Conservation (phyloP, 768 basidiomycete species). For the Lactarius vividus region DNA sequence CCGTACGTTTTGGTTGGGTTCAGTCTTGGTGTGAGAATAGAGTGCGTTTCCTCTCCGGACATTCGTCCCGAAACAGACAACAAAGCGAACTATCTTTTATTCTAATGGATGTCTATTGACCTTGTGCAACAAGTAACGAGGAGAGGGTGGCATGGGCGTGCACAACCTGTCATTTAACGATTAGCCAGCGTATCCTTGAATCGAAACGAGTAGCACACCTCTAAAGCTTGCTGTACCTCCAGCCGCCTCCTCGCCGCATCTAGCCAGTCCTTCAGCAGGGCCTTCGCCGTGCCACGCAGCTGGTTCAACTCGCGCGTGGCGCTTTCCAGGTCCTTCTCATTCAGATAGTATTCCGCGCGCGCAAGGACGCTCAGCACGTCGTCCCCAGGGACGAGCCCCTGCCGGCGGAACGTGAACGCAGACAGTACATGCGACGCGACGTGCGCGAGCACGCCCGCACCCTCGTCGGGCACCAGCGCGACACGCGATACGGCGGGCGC, state of each 20-base stretch:
- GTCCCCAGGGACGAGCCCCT: slow-evolving; percentile 72
- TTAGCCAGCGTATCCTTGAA: neutral
- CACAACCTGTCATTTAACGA: slow-evolving; percentile 54
- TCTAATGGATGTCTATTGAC: slow-evolving; percentile 17
- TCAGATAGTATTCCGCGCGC: slow-evolving; percentile 83
- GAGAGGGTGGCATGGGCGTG: slow-evolving; percentile 82
- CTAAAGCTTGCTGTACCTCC: slow-evolving; percentile 89
- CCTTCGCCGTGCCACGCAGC: slow-evolving; percentile 75
- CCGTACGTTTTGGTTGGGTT: neutral
- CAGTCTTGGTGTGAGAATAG: neutral
- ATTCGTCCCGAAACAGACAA: neutral
- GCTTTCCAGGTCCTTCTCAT: slow-evolving; percentile 88
- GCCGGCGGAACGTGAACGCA: slow-evolving; percentile 72
- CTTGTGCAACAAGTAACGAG: slow-evolving; percentile 66
- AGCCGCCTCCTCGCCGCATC: slow-evolving; percentile 82
- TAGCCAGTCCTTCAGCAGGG: slow-evolving; percentile 82
- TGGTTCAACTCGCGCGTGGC: slow-evolving; percentile 92
- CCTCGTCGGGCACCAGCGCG: slow-evolving; percentile 88
- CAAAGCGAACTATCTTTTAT: neutral
- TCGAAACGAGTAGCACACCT: slow-evolving; percentile 45
- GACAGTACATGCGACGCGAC: slow-evolving; percentile 78
- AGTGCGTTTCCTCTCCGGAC: neutral
- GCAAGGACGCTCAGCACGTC: slow-evolving; percentile 88
- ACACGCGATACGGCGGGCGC: slow-evolving; percentile 81
- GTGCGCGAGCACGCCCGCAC: slow-evolving; percentile 86